Percentiles rank a stretch among this genome's conserved stretches.
phyloP scores from a whole-genome alignment of 371 early-diverging fungal species.

The Mucor racemosus region DNA sequence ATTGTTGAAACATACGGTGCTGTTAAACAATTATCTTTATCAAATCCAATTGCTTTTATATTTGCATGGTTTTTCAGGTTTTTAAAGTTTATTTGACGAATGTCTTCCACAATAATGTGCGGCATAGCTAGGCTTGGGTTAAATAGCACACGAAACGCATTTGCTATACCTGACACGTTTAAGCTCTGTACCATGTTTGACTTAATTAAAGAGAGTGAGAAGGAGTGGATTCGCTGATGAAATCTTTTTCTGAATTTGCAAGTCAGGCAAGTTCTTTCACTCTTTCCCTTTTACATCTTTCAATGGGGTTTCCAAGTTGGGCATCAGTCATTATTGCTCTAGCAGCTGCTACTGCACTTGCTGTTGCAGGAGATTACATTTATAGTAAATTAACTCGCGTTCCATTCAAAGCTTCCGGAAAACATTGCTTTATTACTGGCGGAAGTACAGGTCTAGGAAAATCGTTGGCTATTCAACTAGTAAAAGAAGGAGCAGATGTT shows the following conservation, averaged over 20 bases:
- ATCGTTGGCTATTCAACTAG: slow-evolving; percentile 77
- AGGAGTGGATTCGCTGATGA: background rate
- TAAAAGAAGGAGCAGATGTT: slow-evolving; percentile 80
- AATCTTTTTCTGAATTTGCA: background rate
- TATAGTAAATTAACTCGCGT: slow-evolving; percentile 34
- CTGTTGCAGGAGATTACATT: slow-evolving; percentile 28
- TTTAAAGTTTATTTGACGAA: slow-evolving; percentile 70
- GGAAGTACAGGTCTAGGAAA: slow-evolving; percentile 94
- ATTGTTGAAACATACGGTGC: slow-evolving; percentile 78
- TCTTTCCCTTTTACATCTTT: slow-evolving; percentile 4
- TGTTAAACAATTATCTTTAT: slow-evolving; percentile 95
- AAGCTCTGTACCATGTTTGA: slow-evolving; percentile 78
- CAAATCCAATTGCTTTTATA: slow-evolving; percentile 78
- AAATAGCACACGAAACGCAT: slow-evolving; percentile 58
- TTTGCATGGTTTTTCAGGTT: slow-evolving; percentile 59
- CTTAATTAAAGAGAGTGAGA: background rate
- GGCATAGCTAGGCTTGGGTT: slow-evolving; percentile 79
- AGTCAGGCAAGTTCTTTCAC: background rate
- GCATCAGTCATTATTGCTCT: slow-evolving; percentile 42
- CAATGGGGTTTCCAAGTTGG: slow-evolving; percentile 47
- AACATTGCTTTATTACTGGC: slow-evolving; percentile 91
- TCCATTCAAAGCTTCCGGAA: slow-evolving; percentile 48
- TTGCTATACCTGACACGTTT: slow-evolving; percentile 70
- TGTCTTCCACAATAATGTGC: slow-evolving; percentile 74
- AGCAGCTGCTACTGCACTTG: slow-evolving; percentile 26